Percentiles rank a stretch among this genome's conserved stretches.
phyloP scores from a whole-genome alignment of 2,329 filamentous ascomycete genomes.

The Daldinia sp. region DNA sequence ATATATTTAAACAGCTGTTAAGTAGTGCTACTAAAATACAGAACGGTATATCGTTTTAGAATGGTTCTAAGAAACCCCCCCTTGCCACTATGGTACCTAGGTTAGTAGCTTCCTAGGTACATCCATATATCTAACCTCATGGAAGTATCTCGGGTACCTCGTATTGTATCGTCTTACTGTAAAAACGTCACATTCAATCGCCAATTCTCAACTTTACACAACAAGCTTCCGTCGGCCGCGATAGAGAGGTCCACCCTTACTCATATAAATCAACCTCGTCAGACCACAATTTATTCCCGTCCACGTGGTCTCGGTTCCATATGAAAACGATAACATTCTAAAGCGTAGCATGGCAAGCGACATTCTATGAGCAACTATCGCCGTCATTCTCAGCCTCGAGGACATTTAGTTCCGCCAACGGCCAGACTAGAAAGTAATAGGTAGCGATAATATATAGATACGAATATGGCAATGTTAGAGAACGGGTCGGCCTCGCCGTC shows the following conservation, averaged over 20 bases:
- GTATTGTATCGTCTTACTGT: constrained; percentile 34
- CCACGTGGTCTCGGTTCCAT: not conserved
- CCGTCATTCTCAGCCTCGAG: constrained; percentile 1
- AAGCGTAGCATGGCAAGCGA: constrained; percentile 17
- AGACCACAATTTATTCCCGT: constrained; percentile 1
- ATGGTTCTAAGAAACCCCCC: too few species aligned
- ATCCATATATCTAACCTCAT: too few species aligned
- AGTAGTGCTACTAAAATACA: too few species aligned
- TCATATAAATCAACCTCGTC: constrained; percentile 21
- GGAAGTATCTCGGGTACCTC: too few species aligned
- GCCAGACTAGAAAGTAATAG: not conserved
- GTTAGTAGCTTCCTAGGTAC: too few species aligned
- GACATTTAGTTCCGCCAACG: not conserved
- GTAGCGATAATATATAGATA: not conserved
- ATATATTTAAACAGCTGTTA: too few species aligned
- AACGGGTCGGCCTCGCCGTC: constrained; percentile 16
- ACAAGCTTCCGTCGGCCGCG: constrained; percentile 6
- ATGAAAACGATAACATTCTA: constrained; percentile 6
- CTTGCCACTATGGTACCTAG: too few species aligned
- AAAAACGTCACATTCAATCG: constrained; percentile 25
- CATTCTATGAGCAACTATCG: constrained; percentile 4
- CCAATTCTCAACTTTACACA: not conserved
- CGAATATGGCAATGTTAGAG: constrained; percentile 13
- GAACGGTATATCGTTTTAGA: too few species aligned
- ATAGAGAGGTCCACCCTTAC: constrained; percentile 20